Conservation (phyloP, 148 eudicot genomes). For the Chenopodium formosanum region DNA sequence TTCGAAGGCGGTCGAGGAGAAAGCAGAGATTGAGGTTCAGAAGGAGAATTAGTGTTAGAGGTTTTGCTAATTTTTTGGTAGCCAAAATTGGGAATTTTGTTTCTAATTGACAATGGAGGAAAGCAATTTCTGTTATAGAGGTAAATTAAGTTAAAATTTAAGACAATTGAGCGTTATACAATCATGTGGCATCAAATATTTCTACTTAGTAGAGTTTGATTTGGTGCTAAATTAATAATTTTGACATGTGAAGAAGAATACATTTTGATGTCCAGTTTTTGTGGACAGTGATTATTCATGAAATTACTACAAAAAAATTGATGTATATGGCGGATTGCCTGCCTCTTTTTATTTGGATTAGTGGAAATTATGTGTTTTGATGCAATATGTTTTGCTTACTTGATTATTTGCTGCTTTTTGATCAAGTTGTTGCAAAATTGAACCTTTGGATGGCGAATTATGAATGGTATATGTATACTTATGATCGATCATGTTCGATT, state of each 20-base stretch:
- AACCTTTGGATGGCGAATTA: neutral
- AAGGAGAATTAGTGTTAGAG: conserved; percentile 7
- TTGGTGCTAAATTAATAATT: conserved; percentile 26
- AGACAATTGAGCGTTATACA: conserved; percentile 12
- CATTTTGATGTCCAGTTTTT: conserved; percentile 5
- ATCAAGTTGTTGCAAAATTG: neutral
- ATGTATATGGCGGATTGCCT: neutral
- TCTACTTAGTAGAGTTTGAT: neutral
- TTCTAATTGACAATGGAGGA: conserved; percentile 3
- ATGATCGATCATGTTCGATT: no score
- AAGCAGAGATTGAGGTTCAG: conserved; percentile 20
- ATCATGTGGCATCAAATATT: conserved; percentile 9
- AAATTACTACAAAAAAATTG: neutral
- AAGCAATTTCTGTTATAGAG: conserved; percentile 12
- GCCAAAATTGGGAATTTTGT: neutral
- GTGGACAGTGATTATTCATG: neutral
- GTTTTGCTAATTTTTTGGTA: conserved; percentile 3
- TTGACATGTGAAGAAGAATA: neutral
- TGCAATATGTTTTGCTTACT: neutral
- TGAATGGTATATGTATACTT: neutral
- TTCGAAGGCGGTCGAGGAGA: conserved; percentile 23
- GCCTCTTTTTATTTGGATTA: neutral
- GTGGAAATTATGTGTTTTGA: neutral
- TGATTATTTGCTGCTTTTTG: neutral
- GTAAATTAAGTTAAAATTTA: conserved; percentile 18